phyloP scores from a whole-genome alignment of 2,329 filamentous ascomycete genomes.

The Drechslerella dactyloides region DNA sequence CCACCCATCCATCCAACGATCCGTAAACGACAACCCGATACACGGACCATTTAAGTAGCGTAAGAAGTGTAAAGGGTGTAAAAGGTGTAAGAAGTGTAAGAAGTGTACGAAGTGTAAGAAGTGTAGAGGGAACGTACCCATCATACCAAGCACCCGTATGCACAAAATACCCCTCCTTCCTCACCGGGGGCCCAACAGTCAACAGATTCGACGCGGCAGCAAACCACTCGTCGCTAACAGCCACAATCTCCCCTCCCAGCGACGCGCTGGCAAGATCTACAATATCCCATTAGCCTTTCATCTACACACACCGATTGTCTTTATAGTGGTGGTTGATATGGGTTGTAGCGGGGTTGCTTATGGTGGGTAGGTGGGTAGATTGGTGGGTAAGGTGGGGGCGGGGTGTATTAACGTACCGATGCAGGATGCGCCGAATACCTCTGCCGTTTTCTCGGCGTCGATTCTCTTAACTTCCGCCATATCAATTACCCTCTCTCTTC shows the following conservation, averaged over 20 bases:
- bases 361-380: neutral
- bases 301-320: conserved; percentile 9
- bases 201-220: conserved; percentile 70
- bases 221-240: conserved; percentile 73
- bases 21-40: no score
- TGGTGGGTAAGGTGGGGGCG: neutral
- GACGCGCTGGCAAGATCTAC: conserved; percentile 68
- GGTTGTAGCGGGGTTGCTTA: no score
- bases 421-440: conserved; percentile 53
- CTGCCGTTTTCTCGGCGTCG: conserved; percentile 51
- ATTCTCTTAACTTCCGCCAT: conserved; percentile 37
- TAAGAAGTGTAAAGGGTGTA: no score
- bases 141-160: conserved; percentile 74
- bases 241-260: conserved; percentile 69
- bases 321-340: no score
- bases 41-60: no score
- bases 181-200: conserved; percentile 69
- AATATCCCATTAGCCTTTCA: conserved; percentile 7
- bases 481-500: no score
- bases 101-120: no score
- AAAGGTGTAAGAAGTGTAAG: no score
- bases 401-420: conserved; percentile 50
- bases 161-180: conserved; percentile 71
- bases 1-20: no score
- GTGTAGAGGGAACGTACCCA: conserved; percentile 66